A percentile compares a stretch with the other conserved stretches of the same genome.
These are phyloP conservation scores for Trichophyton benhamiae DNA, from an alignment of 2,329 filamentous ascomycete species.

Conservation along the genomic window DNA sequence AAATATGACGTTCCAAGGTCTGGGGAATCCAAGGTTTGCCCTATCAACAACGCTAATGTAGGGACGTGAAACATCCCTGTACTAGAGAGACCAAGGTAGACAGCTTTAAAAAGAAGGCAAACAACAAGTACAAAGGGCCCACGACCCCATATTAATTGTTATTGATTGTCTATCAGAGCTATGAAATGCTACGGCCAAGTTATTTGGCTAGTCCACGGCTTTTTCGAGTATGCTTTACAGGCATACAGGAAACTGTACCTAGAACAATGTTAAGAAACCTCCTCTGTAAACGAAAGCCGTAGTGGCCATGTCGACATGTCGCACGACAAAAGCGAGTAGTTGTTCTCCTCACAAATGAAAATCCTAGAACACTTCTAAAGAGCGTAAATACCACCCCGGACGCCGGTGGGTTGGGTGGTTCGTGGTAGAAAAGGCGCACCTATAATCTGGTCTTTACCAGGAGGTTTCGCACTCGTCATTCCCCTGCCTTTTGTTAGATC, in stretches of 20 bases:
- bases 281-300: neutral
- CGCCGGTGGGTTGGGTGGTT: neutral
- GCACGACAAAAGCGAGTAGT: neutral
- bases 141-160: neutral
- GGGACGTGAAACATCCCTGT: neutral
- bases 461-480: neutral
- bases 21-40: neutral
- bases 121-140: neutral
- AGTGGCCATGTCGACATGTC: neutral
- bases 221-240: neutral
- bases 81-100: neutral
- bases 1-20: neutral
- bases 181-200: neutral
- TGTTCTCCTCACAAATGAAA: neutral
- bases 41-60: neutral
- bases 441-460: neutral
- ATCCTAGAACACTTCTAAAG: constrained; percentile 1
- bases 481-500: constrained; percentile 1
- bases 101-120: neutral
- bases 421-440: neutral
- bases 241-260: neutral
- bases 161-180: constrained; percentile 1
- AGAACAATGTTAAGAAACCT: neutral
- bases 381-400: neutral
- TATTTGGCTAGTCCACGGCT: neutral